Base-by-base conservation (phyloP, 257 asterid genomes). In the Osmanthus fragrans region DNA sequence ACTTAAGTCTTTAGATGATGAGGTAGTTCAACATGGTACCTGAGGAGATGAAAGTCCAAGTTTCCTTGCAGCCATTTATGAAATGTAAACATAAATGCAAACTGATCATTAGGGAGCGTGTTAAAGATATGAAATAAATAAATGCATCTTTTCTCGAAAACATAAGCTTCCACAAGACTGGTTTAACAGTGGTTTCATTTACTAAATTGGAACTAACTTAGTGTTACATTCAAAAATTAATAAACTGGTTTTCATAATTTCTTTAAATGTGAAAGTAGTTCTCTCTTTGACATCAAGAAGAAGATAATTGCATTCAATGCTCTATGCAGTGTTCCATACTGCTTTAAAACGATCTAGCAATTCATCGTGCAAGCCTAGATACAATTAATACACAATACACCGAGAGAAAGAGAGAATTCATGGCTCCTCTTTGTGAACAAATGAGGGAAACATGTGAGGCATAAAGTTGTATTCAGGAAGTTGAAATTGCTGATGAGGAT, bases 371-470 rank as follows among this genome's bases (percentile, higher is more conserved):
- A 63, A 58, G 8, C 11, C 37, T 65, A 66, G 63, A 16, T 45
- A 67, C 49, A 64, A 34, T 11, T 36, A 47, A 36, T 30, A 47
- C 16, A 51, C 56, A n/a, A 30, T 60, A 56, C 63, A 70, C 72
- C 3, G 18, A 45, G 49, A 12, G 4, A n/a, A n/a, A 39, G 4
- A 64, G 60, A 19, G 21, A 27, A 75, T 29, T 85, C 79, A 85
- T 29, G 89, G 86, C 30, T 58, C 80, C 39, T 81, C 76, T 72
- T 80, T 82, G 76, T 75, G 86, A 71, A 81, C 70, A 58, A 81
- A 75, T 36, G 87, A 75, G 47, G 84, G 60, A 49, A 77, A 39
- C 82, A 76, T 70, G 73, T 73, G 83, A 42, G 82, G 86, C 47
- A 83, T 70, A 10, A 79, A 66, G 54, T 66, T 47, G 49, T 63